Evolutionary conservation across 2,329 filamentous ascomycete species (phyloP), one percentile per base, ranked within the genome.

Genomic region (Biscogniauxia mediterranea): DNA sequence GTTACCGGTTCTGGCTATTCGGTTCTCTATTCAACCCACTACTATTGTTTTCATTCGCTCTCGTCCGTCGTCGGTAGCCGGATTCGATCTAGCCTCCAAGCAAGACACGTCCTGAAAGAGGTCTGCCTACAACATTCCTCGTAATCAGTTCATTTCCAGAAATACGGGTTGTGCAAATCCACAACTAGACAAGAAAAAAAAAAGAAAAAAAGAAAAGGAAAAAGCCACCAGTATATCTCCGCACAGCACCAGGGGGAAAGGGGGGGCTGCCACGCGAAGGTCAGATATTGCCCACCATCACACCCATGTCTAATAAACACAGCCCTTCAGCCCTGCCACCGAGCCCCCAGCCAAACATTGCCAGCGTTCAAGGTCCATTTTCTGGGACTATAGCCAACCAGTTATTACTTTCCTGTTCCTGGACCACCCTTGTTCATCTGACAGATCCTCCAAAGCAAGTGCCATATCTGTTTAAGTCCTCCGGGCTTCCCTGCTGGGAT

Each of bases 231-330:
- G 46, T 55, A 55, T 64, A 66, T 65, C 58, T 62, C 60, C 60
- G 62, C 49, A 53, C 66, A 9, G 15, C 38, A 46, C 32, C 38
- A 46, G 11, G 13, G 15, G 38, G n/a, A n/a, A n/a, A n/a, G n/a
- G 38, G 38, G 63, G 60, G 69, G 61, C 61, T 63, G 64, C 68
- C 68, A 72, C 67, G 68, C 64, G 69, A 72, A 69, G 65, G 69
- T 71, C 66, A 68, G 66, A 65, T 66, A 68, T 61, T 60, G 60
- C 57, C 66, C 58, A 58, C 58, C 62, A 57, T 61, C 57, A 59
- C 55, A 63, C 58, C 65, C 64, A 59, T 64, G 60, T 59, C 61
- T 54, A 56, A 25, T 57, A 46, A 32, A 54, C 63, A 57, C 58
- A 46, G 55, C 62, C 63, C 55, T 63, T 67, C 68, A 68, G 67